Conservation (phyloP, 768 basidiomycete species). For the Clathrus columnatus region DNA sequence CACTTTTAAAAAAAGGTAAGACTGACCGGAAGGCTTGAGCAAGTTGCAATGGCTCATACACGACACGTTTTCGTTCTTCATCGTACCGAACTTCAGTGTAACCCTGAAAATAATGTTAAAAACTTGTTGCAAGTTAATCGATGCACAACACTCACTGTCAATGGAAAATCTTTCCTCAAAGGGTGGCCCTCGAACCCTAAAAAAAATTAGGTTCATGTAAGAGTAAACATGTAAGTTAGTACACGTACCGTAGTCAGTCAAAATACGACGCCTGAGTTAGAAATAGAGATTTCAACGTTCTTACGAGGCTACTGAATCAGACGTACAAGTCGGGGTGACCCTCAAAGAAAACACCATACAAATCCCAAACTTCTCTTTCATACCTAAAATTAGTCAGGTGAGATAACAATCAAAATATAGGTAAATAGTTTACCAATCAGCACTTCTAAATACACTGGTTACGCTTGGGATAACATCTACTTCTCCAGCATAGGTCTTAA, state of each 20-base stretch:
- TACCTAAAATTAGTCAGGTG: slow-evolving; percentile 45
- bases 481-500: slow-evolving; percentile 96
- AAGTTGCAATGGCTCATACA: slow-evolving; percentile 94
- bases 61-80: slow-evolving; percentile 93
- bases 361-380: slow-evolving; percentile 96
- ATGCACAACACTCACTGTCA: slow-evolving; percentile 55
- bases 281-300: neutral
- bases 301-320: neutral
- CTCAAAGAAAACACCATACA: slow-evolving; percentile 94
- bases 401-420: neutral
- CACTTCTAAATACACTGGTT: slow-evolving; percentile 72
- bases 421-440: slow-evolving; percentile 75
- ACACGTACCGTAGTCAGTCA: slow-evolving; percentile 87
- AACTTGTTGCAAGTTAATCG: neutral
- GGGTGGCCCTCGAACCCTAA: slow-evolving; percentile 95
- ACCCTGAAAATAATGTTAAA: slow-evolving; percentile 45
- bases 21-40: slow-evolving; percentile 94
- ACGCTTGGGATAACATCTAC: slow-evolving; percentile 84
- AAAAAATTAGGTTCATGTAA: slow-evolving; percentile 8
- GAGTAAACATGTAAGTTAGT: neutral
- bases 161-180: slow-evolving; percentile 93
- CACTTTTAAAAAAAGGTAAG: neutral
- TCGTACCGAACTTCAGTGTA: slow-evolving; percentile 98
- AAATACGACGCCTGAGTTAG: slow-evolving; percentile 93
- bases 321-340: slow-evolving; percentile 93